Percentiles rank a stretch among this genome's conserved stretches.
phyloP scores from a whole-genome alignment of 164 flowering plant genomes.

The Vitis amurensis region DNA sequence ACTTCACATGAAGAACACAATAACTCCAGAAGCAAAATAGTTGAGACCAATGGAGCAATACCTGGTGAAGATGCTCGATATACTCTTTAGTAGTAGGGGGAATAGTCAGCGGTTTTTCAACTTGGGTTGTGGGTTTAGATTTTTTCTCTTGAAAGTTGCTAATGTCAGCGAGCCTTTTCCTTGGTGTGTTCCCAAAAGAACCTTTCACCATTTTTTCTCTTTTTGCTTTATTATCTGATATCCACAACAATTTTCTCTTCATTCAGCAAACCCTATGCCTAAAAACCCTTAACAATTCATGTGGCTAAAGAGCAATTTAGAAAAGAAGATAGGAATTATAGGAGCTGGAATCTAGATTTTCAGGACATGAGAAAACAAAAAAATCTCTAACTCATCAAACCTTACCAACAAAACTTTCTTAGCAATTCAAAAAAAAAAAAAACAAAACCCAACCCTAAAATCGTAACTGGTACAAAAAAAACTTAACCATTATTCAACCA shows the following conservation, averaged over 20 bases:
- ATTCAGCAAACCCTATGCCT: background rate
- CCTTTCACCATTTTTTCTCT: conserved; percentile 10
- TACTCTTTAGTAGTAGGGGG: conserved; percentile 23
- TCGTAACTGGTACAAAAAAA: no score
- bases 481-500: no score
- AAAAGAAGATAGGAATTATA: background rate
- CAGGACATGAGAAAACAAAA: background rate
- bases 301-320: background rate
- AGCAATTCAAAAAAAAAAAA: background rate
- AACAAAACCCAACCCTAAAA: no score
- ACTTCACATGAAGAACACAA: background rate
- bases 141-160: conserved; percentile 30
- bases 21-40: background rate
- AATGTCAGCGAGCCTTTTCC: conserved; percentile 38
- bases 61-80: conserved; percentile 51
- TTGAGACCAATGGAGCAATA: conserved; percentile 4
- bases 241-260: background rate
- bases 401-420: background rate
- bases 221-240: conserved; percentile 9
- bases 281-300: background rate
- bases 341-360: background rate
- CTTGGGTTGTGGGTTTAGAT: conserved; percentile 12
- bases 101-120: conserved; percentile 7
- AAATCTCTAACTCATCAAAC: background rate
- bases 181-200: conserved; percentile 9